Evolutionary conservation across 2,329 filamentous ascomycete genomes (phyloP), one percentile per base, ranked within the genome.

Genomic region (Metarhizium guizhouense): DNA sequence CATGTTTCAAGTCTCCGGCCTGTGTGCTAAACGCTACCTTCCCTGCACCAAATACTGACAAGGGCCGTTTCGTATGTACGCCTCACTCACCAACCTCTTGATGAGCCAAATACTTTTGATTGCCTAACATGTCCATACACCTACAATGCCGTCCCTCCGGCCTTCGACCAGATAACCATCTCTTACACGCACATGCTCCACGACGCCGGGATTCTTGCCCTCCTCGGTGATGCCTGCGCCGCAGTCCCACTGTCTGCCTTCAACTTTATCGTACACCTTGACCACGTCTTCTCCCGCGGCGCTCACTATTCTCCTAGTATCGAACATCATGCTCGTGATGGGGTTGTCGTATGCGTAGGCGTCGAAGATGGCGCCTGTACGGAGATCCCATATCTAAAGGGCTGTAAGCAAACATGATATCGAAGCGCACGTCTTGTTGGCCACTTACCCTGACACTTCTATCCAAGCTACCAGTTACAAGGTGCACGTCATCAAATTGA

Each of bases 221-320:
- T 84, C 80, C 57, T 85, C 85, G 3, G 78, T 80, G 51, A 88
- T 83, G 40, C 92, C 93, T 2, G 90, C 86, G 54, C 94, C 94
- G 71, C 92, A 96, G 70, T 96, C 90, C 94, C 94, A 99, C 71
- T 97, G 94, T 58, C 90, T 79, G 45, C 91, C 91, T 68, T 99
- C 94, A 3, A 90, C 86, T 79, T 97, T 97, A 75, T 99, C 94
- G 74, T 97, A 99, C 57, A 99, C 88, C 74, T 99, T 99, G 63
- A 94, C 92, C 29, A 97, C 90, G 65, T 91, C 86, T 71, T 97
- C 94, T 47, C 92, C 89, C 0, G 91, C 91, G 2, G 94, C 93
- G 53, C 88, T 84, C 38, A 94, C 91, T 62, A 99, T 99, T 52
- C 92, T 84, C 53, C 92, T 85, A 14, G 83, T 75, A 71, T 99